phyloP scores from a whole-genome alignment of 441 rosid species.

The Bocquillonia castaneifolia region DNA sequence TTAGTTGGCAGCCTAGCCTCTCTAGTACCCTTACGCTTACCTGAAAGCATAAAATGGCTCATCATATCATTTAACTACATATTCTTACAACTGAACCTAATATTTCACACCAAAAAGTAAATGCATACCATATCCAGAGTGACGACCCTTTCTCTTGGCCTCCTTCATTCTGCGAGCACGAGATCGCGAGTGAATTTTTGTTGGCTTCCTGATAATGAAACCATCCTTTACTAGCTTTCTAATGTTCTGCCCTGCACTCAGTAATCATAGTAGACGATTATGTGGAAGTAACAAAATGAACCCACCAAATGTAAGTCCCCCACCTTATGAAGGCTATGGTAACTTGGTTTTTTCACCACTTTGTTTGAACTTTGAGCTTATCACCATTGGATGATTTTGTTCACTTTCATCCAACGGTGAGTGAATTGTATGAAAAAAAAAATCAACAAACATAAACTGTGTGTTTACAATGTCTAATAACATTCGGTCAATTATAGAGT shows the following conservation, averaged over 20 bases:
- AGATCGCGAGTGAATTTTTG: slow-evolving; percentile 93
- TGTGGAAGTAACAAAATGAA: background rate
- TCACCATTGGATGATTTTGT: too few relatives aligned
- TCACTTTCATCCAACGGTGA: too few relatives aligned
- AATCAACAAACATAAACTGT: too few relatives aligned
- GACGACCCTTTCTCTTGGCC: slow-evolving; percentile 92
- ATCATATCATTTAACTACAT: background rate
- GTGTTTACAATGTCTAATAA: too few relatives aligned
- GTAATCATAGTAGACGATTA: background rate
- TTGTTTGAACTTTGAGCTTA: too few relatives aligned
- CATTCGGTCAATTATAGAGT: too few relatives aligned
- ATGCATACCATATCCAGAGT: slow-evolving; percentile 74
- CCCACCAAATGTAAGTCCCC: too few relatives aligned
- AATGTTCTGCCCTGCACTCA: slow-evolving; percentile 67
- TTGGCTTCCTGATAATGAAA: slow-evolving; percentile 85
- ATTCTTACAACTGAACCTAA: background rate
- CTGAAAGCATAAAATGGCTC: slow-evolving; percentile 25
- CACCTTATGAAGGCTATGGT: too few relatives aligned
- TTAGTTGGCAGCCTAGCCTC: slow-evolving; percentile 84
- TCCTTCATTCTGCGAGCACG: slow-evolving; percentile 80
- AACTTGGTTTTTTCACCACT: too few relatives aligned
- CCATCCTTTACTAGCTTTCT: slow-evolving; percentile 97
- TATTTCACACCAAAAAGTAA: background rate
- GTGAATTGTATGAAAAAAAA: too few relatives aligned
- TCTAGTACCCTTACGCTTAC: slow-evolving; percentile 84